Percentiles rank a stretch among this genome's conserved stretches.
These are phyloP conservation scores for Arctium minus DNA, from an alignment of 129 eudicot species.

Conservation along the genomic window DNA sequence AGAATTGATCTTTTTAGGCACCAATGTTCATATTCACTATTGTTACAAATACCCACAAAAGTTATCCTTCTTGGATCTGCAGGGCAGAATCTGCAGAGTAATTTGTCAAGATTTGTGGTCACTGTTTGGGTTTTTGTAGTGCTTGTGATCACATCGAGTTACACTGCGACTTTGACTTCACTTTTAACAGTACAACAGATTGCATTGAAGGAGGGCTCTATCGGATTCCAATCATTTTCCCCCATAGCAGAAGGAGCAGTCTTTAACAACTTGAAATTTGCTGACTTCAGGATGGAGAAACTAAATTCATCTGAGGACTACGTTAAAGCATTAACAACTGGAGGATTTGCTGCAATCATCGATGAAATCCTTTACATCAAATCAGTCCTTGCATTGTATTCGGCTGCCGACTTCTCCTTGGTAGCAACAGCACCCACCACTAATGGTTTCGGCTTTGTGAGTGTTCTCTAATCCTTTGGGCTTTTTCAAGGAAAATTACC, in stretches of 20 bases:
- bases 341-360: conserved; percentile 37
- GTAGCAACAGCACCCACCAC: conserved; percentile 25
- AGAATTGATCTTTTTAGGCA: neutral
- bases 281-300: neutral
- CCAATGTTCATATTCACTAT: neutral
- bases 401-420: conserved; percentile 7
- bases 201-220: conserved; percentile 11
- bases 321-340: conserved; percentile 35
- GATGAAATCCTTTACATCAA: conserved; percentile 50
- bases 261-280: conserved; percentile 8
- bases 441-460: conserved; percentile 39
- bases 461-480: conserved; percentile 14
- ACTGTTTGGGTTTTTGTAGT: conserved; percentile 45
- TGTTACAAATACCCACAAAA: neutral
- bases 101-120: conserved; percentile 41
- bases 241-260: neutral
- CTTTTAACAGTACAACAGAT: conserved; percentile 50
- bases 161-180: conserved; percentile 61
- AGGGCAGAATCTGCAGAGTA: conserved; percentile 43
- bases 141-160: conserved; percentile 46
- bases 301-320: conserved; percentile 20
- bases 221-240: conserved; percentile 8
- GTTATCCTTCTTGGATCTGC: neutral
- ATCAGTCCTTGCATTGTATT: conserved; percentile 18
- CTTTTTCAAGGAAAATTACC: neutral